phyloP scores from a whole-genome alignment of 176 grass and related monocot genomes.

The Triticum urartu region DNA sequence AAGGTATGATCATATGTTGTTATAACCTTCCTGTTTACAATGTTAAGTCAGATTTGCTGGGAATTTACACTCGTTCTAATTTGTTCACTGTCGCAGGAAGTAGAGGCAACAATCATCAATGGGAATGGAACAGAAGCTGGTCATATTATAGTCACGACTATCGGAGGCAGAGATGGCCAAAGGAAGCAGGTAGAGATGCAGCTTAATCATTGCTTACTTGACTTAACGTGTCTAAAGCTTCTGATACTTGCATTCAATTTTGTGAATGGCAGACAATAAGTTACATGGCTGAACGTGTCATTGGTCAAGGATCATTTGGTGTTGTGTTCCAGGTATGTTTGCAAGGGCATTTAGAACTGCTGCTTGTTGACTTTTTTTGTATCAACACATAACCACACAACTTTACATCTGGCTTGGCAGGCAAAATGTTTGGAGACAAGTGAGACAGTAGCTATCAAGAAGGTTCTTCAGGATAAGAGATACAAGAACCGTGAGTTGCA shows the following conservation, averaged over 20 bases:
- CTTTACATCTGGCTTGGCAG: slow-evolving; percentile 32
- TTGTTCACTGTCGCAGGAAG: slow-evolving; percentile 38
- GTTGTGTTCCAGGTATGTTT: slow-evolving; percentile 64
- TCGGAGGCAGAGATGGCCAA: slow-evolving; percentile 69
- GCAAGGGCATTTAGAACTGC: neutral
- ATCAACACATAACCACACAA: neutral
- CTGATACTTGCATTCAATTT: neutral
- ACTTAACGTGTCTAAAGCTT: slow-evolving; percentile 14
- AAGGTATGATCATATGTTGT: slow-evolving; percentile 32
- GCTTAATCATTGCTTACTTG: slow-evolving; percentile 28
- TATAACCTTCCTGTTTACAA: neutral
- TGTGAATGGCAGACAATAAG: slow-evolving; percentile 66
- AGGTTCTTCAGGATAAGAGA: slow-evolving; percentile 79
- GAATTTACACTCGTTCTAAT: neutral
- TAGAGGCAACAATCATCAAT: slow-evolving; percentile 66
- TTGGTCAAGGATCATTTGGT: slow-evolving; percentile 77
- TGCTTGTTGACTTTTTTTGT: neutral
- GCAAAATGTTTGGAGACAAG: slow-evolving; percentile 78
- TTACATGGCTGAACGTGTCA: slow-evolving; percentile 74
- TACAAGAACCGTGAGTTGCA: slow-evolving; percentile 83
- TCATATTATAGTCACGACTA: slow-evolving; percentile 81
- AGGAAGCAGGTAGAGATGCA: slow-evolving; percentile 57
- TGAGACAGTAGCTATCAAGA: slow-evolving; percentile 81
- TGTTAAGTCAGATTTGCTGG: neutral
- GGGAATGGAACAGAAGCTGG: slow-evolving; percentile 74